These are phyloP conservation scores for Zygosaccharomyces rouxii DNA, from an alignment of 805 yeast genomes.

Conservation along the genomic window DNA sequence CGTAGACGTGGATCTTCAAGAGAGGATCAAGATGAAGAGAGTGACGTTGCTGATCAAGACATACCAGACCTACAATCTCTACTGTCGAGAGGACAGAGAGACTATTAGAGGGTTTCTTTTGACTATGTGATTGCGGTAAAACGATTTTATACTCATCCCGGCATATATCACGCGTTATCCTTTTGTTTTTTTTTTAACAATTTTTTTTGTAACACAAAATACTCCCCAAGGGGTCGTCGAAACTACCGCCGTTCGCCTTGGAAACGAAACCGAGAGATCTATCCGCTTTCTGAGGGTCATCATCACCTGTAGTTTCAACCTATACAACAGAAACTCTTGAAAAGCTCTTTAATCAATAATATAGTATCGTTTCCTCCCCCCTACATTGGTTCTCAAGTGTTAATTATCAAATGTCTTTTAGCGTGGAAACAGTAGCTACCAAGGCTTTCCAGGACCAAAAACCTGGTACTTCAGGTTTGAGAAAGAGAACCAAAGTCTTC, in stretches of 20 bases:
- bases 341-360: background rate
- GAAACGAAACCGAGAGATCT: background rate
- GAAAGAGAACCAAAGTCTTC: constrained; percentile 86
- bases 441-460: constrained; percentile 84
- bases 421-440: constrained; percentile 47
- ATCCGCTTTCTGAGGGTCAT: background rate
- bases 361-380: background rate
- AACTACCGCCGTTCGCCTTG: background rate
- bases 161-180: background rate
- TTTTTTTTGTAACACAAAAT: background rate
- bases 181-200: background rate
- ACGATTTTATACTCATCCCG: too few species aligned
- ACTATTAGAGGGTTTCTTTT: too few species aligned
- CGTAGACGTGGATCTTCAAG: background rate
- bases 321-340: background rate
- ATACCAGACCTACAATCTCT: constrained; percentile 25
- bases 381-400: background rate
- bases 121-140: too few species aligned
- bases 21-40: constrained; percentile 8
- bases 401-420: constrained; percentile 20
- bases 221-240: background rate
- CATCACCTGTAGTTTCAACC: background rate
- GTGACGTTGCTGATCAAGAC: constrained; percentile 11
- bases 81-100: constrained; percentile 17
- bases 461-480: constrained; percentile 96